Percentiles rank a stretch among this genome's conserved stretches.
phyloP scores from a whole-genome alignment of 2,329 filamentous ascomycete species.

The Epichloe festucae region DNA sequence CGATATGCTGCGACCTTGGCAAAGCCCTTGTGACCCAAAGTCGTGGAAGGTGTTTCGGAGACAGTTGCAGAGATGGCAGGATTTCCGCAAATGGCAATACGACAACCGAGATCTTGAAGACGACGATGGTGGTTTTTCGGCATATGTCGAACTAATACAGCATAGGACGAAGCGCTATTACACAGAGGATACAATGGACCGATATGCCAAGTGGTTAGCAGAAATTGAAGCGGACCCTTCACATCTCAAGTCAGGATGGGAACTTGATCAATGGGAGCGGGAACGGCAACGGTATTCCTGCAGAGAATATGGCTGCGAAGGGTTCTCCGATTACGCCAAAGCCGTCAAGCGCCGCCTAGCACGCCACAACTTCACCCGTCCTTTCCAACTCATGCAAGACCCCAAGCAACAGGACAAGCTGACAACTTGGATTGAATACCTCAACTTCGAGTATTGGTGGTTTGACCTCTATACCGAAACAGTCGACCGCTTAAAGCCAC shows the following conservation, averaged over 20 bases:
- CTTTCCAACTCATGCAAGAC: conserved; percentile 17
- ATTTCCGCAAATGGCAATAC: conserved; percentile 18
- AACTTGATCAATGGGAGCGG: not conserved
- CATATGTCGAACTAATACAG: not conserved
- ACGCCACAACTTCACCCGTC: conserved; percentile 14
- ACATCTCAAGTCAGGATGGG: not conserved
- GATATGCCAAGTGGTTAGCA: too few relatives aligned
- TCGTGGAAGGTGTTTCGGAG: conserved; percentile 10
- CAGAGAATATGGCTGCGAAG: not conserved
- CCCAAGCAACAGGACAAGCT: conserved; percentile 16
- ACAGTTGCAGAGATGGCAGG: conserved; percentile 14
- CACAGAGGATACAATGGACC: too few relatives aligned
- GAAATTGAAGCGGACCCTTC: too few relatives aligned
- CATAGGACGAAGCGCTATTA: not conserved
- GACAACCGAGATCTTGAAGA: conserved; percentile 10
- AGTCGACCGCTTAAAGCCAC: not conserved
- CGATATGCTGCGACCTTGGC: not conserved
- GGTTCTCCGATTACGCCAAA: conserved; percentile 12
- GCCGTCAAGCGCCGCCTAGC: conserved; percentile 13
- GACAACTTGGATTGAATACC: conserved; percentile 24
- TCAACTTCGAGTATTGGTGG: conserved; percentile 15
- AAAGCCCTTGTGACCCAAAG: not conserved
- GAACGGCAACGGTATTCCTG: not conserved
- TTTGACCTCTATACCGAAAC: conserved; percentile 7
- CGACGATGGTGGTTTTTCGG: conserved; percentile 2